Conservation (phyloP, 306 rosid genomes). For the Benincasa hispida region DNA sequence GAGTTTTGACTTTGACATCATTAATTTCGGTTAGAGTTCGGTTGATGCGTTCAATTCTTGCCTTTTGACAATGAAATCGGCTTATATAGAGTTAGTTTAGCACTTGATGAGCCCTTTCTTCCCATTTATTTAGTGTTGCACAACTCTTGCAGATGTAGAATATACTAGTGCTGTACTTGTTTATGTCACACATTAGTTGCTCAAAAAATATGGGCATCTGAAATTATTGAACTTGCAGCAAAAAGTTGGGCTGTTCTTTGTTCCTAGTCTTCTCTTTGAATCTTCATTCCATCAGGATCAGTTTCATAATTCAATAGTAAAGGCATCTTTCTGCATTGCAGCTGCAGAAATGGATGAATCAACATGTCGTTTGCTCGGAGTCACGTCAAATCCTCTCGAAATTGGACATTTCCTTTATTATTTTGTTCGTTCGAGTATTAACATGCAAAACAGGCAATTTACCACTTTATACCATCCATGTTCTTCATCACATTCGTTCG, state of each 20-base stretch:
- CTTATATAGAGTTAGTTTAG: slow-evolving; percentile 1
- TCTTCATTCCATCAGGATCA: neutral
- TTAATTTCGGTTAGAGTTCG: neutral
- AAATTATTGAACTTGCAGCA: neutral
- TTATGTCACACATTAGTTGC: neutral
- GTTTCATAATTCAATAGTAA: neutral
- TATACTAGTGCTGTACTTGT: neutral
- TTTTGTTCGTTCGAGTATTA: neutral
- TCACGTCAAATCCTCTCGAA: neutral
- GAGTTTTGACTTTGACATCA: slow-evolving; percentile 36
- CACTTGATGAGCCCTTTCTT: neutral
- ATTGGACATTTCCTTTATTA: neutral
- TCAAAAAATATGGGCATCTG: neutral
- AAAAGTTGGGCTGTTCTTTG: neutral
- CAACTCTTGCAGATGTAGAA: neutral
- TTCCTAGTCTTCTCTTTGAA: neutral
- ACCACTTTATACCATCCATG: neutral
- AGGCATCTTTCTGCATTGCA: neutral
- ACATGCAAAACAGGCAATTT: neutral
- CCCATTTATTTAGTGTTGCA: slow-evolving; percentile 1
- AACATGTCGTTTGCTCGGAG: neutral
- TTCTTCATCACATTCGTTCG: neutral
- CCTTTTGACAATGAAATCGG: neutral
- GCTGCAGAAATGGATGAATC: neutral
- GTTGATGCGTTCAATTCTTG: neutral